These are phyloP conservation scores for Neurospora sp. DNA, from an alignment of 495 filamentous ascomycete genomes.

Conservation along the genomic window DNA sequence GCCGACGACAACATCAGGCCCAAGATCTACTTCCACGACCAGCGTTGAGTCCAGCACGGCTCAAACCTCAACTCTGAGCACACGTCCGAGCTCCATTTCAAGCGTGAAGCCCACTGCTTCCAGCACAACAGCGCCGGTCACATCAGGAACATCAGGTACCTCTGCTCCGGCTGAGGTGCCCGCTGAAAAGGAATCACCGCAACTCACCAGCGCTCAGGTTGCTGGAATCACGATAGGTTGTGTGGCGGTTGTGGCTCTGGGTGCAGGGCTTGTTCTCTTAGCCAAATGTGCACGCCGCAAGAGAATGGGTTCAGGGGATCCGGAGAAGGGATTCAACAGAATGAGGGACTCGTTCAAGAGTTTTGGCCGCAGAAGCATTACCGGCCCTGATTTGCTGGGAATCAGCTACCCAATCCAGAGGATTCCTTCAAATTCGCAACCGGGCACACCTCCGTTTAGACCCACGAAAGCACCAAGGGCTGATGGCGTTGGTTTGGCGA, in stretches of 20 bases:
- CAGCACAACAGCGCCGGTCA: not conserved
- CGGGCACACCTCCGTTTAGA: not conserved
- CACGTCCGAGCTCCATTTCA: not conserved
- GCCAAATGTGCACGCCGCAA: conserved; percentile 27
- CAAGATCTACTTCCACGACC: conserved; percentile 1
- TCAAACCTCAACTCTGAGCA: not conserved
- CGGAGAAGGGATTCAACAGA: conserved; percentile 29
- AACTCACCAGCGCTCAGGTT: conserved; percentile 30
- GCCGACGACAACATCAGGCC: conserved; percentile 4
- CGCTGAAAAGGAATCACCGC: not conserved
- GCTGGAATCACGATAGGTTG: conserved; percentile 38
- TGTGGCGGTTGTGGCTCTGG: conserved; percentile 27
- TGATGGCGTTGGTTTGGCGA: conserved; percentile 31
- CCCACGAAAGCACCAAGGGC: conserved; percentile 17
- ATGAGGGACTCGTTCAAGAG: conserved; percentile 23
- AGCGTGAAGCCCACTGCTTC: not conserved
- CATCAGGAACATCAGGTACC: not conserved
- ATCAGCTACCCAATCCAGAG: conserved; percentile 26
- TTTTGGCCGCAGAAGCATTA: conserved; percentile 9
- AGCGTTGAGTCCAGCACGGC: not conserved
- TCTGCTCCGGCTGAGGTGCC: conserved; percentile 6
- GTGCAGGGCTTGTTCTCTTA: conserved; percentile 30
- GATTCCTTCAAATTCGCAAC: conserved; percentile 5
- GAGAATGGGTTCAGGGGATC: conserved; percentile 16
- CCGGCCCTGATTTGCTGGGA: not conserved